phyloP scores from a whole-genome alignment of 441 rosid genomes.

The Codiaeum variegatum region DNA sequence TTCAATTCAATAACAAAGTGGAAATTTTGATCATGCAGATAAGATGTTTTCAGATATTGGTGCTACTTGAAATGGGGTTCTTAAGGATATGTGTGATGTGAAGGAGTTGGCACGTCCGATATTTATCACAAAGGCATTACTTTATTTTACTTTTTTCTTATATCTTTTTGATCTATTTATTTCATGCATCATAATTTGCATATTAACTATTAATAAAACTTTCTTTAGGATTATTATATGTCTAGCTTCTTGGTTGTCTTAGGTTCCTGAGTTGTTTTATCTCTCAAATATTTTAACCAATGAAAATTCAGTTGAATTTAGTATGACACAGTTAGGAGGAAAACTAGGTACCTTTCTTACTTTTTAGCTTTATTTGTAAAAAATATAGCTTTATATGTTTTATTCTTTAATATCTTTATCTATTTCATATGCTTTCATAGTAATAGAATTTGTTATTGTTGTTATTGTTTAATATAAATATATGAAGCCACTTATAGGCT shows the following conservation, averaged over 20 bases:
- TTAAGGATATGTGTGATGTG: conserved; percentile 99
- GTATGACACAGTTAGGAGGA: conserved; percentile 89
- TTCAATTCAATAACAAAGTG: conserved; percentile 98
- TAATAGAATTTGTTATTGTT: too few relatives aligned
- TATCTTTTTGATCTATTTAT: conserved; percentile 5
- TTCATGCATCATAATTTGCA: conserved; percentile 18
- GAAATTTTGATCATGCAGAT: conserved; percentile 99
- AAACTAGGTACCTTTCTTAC: conserved; percentile 66
- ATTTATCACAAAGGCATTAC: conserved; percentile 14
- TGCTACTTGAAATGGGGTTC: conserved; percentile 95
- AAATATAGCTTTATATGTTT: too few relatives aligned
- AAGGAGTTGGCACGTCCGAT: conserved; percentile 82
- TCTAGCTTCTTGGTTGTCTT: conserved; percentile 17
- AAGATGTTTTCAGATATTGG: conserved; percentile 91
- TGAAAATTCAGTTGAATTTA: conserved; percentile 83
- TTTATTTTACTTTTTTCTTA: conserved; percentile 15
- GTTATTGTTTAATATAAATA: too few relatives aligned
- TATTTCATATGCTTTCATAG: too few relatives aligned
- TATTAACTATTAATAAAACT: conserved; percentile 7
- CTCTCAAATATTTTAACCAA: conserved; percentile 92
- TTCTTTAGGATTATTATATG: background rate
- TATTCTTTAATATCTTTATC: too few relatives aligned
- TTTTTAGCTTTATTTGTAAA: background rate
- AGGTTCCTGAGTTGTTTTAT: conserved; percentile 99
- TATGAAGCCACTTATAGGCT: too few relatives aligned